Percentiles rank a stretch among this genome's conserved stretches.
Conservation (phyloP, 768 basidiomycete genomes). For the Suillus discolor region DNA sequence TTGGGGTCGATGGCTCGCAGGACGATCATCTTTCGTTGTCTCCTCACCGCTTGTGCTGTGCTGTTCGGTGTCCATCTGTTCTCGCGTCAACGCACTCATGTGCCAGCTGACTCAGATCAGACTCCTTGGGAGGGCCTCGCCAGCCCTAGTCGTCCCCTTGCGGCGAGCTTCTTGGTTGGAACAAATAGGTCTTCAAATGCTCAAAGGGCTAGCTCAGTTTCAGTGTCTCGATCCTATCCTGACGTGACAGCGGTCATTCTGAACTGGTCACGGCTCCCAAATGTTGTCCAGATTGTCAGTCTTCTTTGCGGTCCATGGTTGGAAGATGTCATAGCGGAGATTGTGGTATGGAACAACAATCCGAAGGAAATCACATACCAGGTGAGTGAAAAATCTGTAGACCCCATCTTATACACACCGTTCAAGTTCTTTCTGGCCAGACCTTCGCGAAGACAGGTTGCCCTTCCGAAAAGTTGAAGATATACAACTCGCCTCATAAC, state of each 20-base stretch:
- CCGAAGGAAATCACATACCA: slow-evolving; percentile 42
- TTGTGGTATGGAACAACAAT: slow-evolving; percentile 69
- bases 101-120: background rate
- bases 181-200: background rate
- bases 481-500: slow-evolving; percentile 60
- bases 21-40: background rate
- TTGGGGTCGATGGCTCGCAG: slow-evolving; percentile 2
- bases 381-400: slow-evolving; percentile 34
- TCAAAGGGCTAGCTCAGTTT: background rate
- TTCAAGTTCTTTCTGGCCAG: slow-evolving; percentile 25
- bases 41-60: background rate
- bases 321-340: slow-evolving; percentile 45
- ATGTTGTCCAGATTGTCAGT: slow-evolving; percentile 57
- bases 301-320: slow-evolving; percentile 51
- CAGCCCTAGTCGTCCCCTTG: slow-evolving; percentile 19
- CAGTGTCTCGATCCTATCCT: slow-evolving; percentile 20
- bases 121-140: slow-evolving; percentile 17
- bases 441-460: slow-evolving; percentile 47
- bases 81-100: background rate
- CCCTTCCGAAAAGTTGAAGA: slow-evolving; percentile 44
- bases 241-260: slow-evolving; percentile 60
- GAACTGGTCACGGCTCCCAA: slow-evolving; percentile 69
- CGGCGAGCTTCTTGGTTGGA: slow-evolving; percentile 20
- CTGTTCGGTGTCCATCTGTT: background rate
- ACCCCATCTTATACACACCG: background rate